These are phyloP conservation scores for Metarhizium sp. DNA, from an alignment of 2,329 filamentous ascomycete species.

Conservation along the genomic window DNA sequence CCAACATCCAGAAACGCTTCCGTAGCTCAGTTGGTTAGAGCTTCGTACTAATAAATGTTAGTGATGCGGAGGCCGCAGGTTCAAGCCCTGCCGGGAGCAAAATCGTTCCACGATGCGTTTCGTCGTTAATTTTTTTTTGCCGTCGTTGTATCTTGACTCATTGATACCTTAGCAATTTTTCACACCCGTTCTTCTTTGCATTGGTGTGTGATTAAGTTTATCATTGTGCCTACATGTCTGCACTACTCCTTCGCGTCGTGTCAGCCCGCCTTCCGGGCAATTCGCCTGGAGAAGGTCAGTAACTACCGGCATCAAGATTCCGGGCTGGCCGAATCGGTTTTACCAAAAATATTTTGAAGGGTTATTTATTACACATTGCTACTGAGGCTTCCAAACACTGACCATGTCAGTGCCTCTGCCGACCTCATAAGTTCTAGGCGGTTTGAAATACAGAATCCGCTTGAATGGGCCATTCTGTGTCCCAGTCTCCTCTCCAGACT, in stretches of 20 bases:
- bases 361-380: not conserved
- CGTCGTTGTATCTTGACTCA: not conserved
- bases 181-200: no score
- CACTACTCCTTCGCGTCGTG: no score
- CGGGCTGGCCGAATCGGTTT: not conserved
- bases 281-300: no score
- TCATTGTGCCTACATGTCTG: no score
- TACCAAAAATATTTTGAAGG: not conserved
- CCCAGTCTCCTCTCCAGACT: not conserved
- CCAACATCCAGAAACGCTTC: conserved; percentile 4
- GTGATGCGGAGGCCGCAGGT: conserved; percentile 13
- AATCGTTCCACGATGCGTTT: conserved; percentile 9
- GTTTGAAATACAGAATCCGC: not conserved
- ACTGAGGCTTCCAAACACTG: conserved; percentile 2
- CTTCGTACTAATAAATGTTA: conserved; percentile 13
- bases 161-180: not conserved
- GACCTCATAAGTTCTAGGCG: conserved; percentile 1
- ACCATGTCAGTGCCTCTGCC: conserved; percentile 3
- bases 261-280: no score
- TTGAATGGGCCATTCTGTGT: not conserved
- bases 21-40: conserved; percentile 16
- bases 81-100: conserved; percentile 14
- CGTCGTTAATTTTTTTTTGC: not conserved
- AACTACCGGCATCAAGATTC: no score
- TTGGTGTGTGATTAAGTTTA: no score